Evolutionary conservation across 2,329 filamentous ascomycete species (phyloP), one percentile per base, ranked within the genome.

Genomic region (Ophiostoma himal-ulmi): DNA sequence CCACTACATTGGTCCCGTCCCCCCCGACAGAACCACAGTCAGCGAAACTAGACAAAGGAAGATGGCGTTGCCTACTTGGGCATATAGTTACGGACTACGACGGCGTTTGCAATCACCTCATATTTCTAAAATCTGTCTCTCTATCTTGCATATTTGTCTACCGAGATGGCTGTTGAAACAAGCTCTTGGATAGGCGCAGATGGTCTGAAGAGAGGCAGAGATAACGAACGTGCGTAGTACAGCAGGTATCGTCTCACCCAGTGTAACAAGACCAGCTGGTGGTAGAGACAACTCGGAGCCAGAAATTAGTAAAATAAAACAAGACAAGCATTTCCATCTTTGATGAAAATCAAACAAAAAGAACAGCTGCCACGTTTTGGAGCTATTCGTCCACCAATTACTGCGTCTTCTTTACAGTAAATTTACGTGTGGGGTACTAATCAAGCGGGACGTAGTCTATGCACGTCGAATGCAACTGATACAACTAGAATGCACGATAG

Each of bases 401-500:
- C 52, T 26, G n/a, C n/a, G 13, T 57, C 52, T 26, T 8, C 52
- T 57, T 57, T 26, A 57, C 22, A 22, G 52, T 57, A 30, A 30
- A 30, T 30, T 30, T 30, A 57, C 14, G 4, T 57, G 52, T 57
- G 52, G 52, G 52, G 52, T 57, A 57, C 14, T 57, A 57, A 57
- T 13, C 52, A 26, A 26, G 52, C n/a, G 52, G 52, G 52, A 57
- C 8, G 14, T 48, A 26, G 22, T 26, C 52, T 22, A 57, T 26
- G 22, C 22, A 57, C 26, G 44, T 48, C 5, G 44, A 20, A 48
- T 48, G 44, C 44, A n/a, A 48, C 44, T 17, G 17, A n/a, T 48
- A 20, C 44, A 48, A 22, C 52, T 26, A 57, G 52, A 57, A 57
- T 57, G 52, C 52, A 57, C 30, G 52, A 57, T 57, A 57, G 52